Conservation (phyloP, 495 filamentous ascomycete species). For the Halenospora varia region DNA sequence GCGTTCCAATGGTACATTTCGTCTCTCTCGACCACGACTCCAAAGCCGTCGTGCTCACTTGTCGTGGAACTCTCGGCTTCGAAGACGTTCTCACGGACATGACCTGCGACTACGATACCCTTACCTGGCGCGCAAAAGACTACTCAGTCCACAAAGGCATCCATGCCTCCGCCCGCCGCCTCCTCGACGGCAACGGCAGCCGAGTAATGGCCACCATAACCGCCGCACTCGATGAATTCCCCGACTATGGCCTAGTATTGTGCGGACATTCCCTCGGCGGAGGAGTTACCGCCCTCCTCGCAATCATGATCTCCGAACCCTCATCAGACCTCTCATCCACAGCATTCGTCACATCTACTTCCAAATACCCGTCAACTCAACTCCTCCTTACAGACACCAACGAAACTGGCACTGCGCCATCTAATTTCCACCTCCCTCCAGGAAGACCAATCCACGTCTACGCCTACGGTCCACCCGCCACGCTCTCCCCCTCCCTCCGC, state of each 20-base stretch:
- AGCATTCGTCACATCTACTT: slow-evolving; percentile 50
- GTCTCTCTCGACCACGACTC: slow-evolving; percentile 75
- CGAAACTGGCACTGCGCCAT: slow-evolving; percentile 16
- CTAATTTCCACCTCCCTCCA: slow-evolving; percentile 51
- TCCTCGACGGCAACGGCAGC: slow-evolving; percentile 58
- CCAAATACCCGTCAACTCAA: slow-evolving; percentile 29
- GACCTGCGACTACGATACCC: slow-evolving; percentile 76
- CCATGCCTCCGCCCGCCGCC: slow-evolving; percentile 66
- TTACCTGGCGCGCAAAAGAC: slow-evolving; percentile 58
- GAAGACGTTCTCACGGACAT: slow-evolving; percentile 79
- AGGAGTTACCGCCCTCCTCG: slow-evolving; percentile 69
- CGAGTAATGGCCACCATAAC: slow-evolving; percentile 64
- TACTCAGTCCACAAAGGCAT: slow-evolving; percentile 85
- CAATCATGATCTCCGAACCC: slow-evolving; percentile 68
- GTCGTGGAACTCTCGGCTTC: slow-evolving; percentile 74
- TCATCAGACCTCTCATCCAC: slow-evolving; percentile 27
- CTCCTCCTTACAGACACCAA: slow-evolving; percentile 35
- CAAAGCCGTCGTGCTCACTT: slow-evolving; percentile 70
- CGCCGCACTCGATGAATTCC: slow-evolving; percentile 65
- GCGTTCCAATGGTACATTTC: slow-evolving; percentile 75
- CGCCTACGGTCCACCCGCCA: slow-evolving; percentile 72
- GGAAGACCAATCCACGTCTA: slow-evolving; percentile 73
- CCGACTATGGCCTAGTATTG: slow-evolving; percentile 70
- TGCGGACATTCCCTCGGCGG: slow-evolving; percentile 77
- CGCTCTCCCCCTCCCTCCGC: slow-evolving; percentile 68